Evolutionary conservation across 2,329 filamentous ascomycete species (phyloP).

Genomic region (Neonectria coccinea): DNA sequence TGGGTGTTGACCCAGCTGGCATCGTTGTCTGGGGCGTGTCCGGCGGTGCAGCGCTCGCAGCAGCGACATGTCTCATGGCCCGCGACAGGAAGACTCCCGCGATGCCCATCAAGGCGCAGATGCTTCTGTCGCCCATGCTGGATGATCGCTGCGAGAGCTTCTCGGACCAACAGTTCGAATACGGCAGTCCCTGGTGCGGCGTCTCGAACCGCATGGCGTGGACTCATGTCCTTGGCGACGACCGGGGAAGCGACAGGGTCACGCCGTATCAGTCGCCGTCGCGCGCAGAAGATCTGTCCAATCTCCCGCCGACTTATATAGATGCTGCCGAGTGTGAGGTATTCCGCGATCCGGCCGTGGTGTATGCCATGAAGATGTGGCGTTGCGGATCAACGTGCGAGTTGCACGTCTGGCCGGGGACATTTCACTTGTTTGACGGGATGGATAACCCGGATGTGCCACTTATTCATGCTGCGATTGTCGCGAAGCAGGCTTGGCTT

Average conservation of each 20-base stretch:
- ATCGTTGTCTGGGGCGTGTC: slow-evolving; percentile 37
- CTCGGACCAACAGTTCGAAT: slow-evolving; percentile 38
- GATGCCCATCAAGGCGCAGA: slow-evolving; percentile 34
- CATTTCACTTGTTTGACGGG: slow-evolving; percentile 34
- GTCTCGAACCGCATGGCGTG: slow-evolving; percentile 32
- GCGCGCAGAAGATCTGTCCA: slow-evolving; percentile 31
- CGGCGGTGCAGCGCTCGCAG: slow-evolving; percentile 39
- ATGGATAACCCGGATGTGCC: slow-evolving; percentile 33
- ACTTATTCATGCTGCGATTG: slow-evolving; percentile 31
- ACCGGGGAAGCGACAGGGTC: slow-evolving; percentile 26
- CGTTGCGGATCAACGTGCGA: slow-evolving; percentile 36
- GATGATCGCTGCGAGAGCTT: slow-evolving; percentile 36
- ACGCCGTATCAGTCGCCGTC: slow-evolving; percentile 34
- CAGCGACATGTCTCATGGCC: slow-evolving; percentile 36
- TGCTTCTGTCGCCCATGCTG: slow-evolving; percentile 40
- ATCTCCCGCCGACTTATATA: slow-evolving; percentile 37
- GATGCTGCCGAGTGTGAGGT: slow-evolving; percentile 39
- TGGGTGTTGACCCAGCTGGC: slow-evolving; percentile 32
- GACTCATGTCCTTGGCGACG: slow-evolving; percentile 30
- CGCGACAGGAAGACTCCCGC: slow-evolving; percentile 29
- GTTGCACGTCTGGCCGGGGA: slow-evolving; percentile 39
- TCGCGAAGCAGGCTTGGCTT: slow-evolving; percentile 32
- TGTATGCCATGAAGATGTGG: slow-evolving; percentile 36
- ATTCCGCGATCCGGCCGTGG: slow-evolving; percentile 38
- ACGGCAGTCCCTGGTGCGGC: slow-evolving; percentile 34